A percentile compares a stretch with the other conserved stretches of the same genome.
phyloP scores from a whole-genome alignment of 768 basidiomycete species.

The Termitomyces sp. region DNA sequence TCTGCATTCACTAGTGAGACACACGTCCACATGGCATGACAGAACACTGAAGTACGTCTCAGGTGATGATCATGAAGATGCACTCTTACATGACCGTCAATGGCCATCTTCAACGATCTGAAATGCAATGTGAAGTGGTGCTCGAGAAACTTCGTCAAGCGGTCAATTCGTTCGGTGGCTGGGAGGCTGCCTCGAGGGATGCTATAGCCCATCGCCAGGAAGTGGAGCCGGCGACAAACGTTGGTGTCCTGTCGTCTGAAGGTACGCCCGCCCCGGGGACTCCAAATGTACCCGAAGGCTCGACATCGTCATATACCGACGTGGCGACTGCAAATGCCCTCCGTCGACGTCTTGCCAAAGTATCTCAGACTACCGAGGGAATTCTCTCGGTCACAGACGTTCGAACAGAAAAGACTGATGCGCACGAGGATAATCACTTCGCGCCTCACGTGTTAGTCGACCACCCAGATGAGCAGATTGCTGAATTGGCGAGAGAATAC shows the following conservation, averaged over 20 bases:
- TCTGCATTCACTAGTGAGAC: conserved; percentile 71
- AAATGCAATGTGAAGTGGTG: conserved; percentile 38
- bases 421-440: conserved; percentile 6
- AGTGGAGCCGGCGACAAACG: conserved; percentile 22
- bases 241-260: conserved; percentile 15
- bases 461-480: conserved; percentile 63
- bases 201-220: conserved; percentile 43
- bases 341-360: conserved; percentile 48
- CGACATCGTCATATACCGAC: conserved; percentile 50
- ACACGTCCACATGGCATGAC: background rate
- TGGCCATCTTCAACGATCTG: conserved; percentile 65
- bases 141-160: conserved; percentile 40
- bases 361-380: conserved; percentile 24
- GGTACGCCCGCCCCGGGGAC: conserved; percentile 32
- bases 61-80: conserved; percentile 93
- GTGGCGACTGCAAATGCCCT: conserved; percentile 45
- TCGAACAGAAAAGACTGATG: conserved; percentile 6
- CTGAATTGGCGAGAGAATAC: conserved; percentile 68
- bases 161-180: conserved; percentile 55
- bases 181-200: conserved; percentile 51
- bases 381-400: conserved; percentile 10
- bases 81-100: conserved; percentile 92
- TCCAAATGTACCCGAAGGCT: conserved; percentile 37
- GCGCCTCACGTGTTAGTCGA: conserved; percentile 46
- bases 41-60: background rate